These are phyloP conservation scores for Rubia tinctorum DNA, from an alignment of 305 asterid species.

Conservation along the genomic window DNA sequence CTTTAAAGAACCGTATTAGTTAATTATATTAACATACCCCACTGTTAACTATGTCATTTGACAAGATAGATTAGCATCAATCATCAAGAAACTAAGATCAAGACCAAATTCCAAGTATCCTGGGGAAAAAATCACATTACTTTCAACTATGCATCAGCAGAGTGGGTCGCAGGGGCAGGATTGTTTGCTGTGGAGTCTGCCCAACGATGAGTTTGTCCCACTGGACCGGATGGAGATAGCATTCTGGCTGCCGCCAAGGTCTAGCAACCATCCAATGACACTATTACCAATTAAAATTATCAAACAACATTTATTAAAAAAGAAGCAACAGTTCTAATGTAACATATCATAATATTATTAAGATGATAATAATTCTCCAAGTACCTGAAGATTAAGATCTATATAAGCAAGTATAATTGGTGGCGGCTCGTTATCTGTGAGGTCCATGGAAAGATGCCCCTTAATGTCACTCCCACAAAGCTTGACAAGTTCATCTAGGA, in stretches of 20 bases:
- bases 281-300: not conserved
- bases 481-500: slow-evolving; percentile 97
- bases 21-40: not conserved
- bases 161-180: slow-evolving; percentile 81
- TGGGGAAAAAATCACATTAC: slow-evolving; percentile 27
- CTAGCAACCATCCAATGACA: slow-evolving; percentile 39
- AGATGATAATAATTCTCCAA: not conserved
- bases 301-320: not conserved
- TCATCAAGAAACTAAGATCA: not conserved
- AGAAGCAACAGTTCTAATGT: not conserved
- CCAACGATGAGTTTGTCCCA: slow-evolving; percentile 98
- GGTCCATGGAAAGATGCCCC: slow-evolving; percentile 98
- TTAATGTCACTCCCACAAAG: slow-evolving; percentile 99
- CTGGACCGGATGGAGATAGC: slow-evolving; percentile 98
- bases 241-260: slow-evolving; percentile 99
- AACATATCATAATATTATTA: not conserved
- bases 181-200: slow-evolving; percentile 80
- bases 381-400: slow-evolving; percentile 98
- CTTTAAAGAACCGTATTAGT: too few species aligned
- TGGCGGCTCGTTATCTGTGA: slow-evolving; percentile 95
- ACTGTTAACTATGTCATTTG: not conserved
- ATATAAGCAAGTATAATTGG: slow-evolving; percentile 98
- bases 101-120: not conserved
- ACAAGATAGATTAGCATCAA: too few species aligned
- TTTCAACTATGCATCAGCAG: slow-evolving; percentile 94